phyloP scores from a whole-genome alignment of 202 grass and related monocot genomes.

The Carex sylvatica region DNA sequence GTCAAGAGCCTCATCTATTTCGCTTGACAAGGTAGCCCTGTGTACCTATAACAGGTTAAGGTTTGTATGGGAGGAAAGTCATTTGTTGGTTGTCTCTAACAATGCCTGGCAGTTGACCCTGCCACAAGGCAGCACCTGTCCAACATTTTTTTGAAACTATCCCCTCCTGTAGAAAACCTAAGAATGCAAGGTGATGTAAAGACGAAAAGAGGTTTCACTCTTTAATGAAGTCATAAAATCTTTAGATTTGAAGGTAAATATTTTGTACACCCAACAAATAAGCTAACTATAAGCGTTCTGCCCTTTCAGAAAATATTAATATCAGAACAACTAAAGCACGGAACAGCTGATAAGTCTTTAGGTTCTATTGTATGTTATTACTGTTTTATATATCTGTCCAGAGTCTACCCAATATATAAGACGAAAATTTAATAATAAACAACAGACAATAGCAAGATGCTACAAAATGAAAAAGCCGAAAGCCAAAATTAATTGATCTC shows the following conservation, averaged over 20 bases:
- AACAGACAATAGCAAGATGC: background rate
- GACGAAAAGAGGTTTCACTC: background rate
- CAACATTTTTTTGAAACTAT: no score
- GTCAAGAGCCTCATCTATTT: no score
- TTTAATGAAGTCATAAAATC: background rate
- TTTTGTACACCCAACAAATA: background rate
- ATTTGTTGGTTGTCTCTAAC: background rate
- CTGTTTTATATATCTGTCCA: background rate
- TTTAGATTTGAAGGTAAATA: background rate
- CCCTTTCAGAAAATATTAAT: background rate
- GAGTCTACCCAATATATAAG: background rate
- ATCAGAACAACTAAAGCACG: background rate
- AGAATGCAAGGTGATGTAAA: background rate
- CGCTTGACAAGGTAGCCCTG: no score
- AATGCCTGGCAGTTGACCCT: background rate
- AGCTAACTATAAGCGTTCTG: background rate
- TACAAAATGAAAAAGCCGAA: background rate
- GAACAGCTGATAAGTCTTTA: background rate
- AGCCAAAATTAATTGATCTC: background rate
- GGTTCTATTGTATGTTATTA: background rate
- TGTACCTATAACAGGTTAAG: no score
- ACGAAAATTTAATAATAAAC: background rate
- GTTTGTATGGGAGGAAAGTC: background rate
- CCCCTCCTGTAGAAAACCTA: no score
- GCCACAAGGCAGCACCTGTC: no score